Conservation (phyloP, 1,139 yeast species). For the Komagataea norvegica region DNA sequence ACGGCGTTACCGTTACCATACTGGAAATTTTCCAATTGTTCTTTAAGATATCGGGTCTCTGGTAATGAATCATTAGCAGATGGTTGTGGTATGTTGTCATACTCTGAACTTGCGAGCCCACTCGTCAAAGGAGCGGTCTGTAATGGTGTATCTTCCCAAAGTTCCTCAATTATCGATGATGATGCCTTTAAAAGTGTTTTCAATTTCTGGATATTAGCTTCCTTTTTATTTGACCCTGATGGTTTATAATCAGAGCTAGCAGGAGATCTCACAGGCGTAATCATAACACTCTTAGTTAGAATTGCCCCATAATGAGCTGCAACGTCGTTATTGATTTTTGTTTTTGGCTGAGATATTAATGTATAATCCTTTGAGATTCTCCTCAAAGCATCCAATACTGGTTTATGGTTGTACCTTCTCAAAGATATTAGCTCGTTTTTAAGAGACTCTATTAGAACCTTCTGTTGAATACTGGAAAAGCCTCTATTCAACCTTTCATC, state of each 20-base stretch:
- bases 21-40: constrained; percentile 8
- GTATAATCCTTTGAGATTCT: background rate
- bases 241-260: background rate
- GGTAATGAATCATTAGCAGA: background rate
- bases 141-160: constrained; percentile 9
- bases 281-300: background rate
- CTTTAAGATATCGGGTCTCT: constrained; percentile 6
- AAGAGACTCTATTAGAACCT: constrained; percentile 19
- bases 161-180: constrained; percentile 4
- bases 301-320: background rate
- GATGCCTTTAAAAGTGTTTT: constrained; percentile 10
- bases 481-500: constrained; percentile 3
- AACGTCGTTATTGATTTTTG: background rate
- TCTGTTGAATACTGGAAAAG: constrained; percentile 22
- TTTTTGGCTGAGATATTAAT: background rate
- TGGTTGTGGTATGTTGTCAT: no score
- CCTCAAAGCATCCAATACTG: constrained; percentile 8
- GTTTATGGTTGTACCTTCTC: constrained; percentile 20
- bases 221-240: background rate
- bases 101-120: no score
- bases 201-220: constrained; percentile 7
- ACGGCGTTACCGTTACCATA: constrained; percentile 1
- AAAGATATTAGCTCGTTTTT: constrained; percentile 21
- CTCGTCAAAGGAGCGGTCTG: background rate
- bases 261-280: background rate